Evolutionary conservation across 2,329 filamentous ascomycete genomes (phyloP), one percentile per base, ranked within the genome.

Genomic region (Neonectria punicea): DNA sequence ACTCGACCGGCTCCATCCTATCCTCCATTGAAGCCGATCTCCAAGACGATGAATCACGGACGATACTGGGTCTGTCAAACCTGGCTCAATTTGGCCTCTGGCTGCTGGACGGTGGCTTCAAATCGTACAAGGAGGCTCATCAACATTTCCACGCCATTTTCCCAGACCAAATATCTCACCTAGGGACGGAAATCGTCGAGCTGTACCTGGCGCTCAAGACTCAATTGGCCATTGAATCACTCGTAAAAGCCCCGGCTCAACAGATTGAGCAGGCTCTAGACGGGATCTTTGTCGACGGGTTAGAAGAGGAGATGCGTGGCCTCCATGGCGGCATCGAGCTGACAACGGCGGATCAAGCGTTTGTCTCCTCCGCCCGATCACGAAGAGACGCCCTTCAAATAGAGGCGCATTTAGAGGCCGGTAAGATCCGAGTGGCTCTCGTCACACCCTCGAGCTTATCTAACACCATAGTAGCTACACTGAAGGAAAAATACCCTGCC

Each of bases 251-350:
- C 1, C 86, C 85, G 59, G 85, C 83, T 16, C 78, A 87, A 56
- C 72, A 74, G 16, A 79, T 82, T 14, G 86, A 87, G 14, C 85
- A 88, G 16, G 79, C 85, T 18, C 75, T 90, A 16, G 83, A 85
- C 11, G 85, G 88, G 58, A 82, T 87, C 3, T 83, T 93, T 39
- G 82, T 85, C 7, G 80, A 84, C 9, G 81, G 90, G 5, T 77
- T 92, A 2, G 83, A 90, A 28, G 81, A 82, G 11, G 79, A 80
- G 49, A 70, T 86, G 51, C 80, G 75, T 11, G 71, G 72, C 20
- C 72, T 78, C 36, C 77, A 78, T 53, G 74, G 74, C 3, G 74
- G 73, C 16, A 67, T 72, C 22, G 75, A 77, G 57, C 66, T 79
- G 18, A 79, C 73, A 65, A 67, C 79, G 68, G 74, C 79, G 28